Evolutionary conservation across 805 yeast species (phyloP), one percentile per base, ranked within the genome.

Genomic region (Starmerella floris): DNA sequence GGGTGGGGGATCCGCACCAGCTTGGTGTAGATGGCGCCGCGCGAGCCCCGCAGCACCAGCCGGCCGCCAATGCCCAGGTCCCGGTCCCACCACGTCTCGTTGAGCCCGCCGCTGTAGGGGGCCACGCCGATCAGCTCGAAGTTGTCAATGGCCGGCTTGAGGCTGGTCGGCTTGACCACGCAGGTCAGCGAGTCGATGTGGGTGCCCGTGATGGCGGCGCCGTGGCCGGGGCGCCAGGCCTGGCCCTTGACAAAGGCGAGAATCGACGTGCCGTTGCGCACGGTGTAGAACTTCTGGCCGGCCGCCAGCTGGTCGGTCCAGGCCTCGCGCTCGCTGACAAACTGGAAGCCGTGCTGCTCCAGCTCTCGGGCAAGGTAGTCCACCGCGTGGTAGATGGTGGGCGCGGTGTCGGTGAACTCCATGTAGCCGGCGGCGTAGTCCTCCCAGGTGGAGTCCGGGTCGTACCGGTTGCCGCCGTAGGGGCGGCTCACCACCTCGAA

Each of bases 61-160:
- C 83, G 68, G 36, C 95, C 95, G 39, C 85, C 94, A 48, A 83
- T 60, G 36, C 93, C 91, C 46, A 83, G 69, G 59, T 83, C 95
- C 58, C 94, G 72, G 60, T 83, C 94, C 57, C 56, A 53, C 70
- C 82, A 75, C 85, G 93, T 79, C 33, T 73, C 61, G 25, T 67
- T 64, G 31, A 57, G 41, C 8, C 49, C 62, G 50, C 91, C 91
- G 19, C 83, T 75, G 58, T 83, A 83, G 1, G 88, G 84, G 0
- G 94, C 88, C 31, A 81, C 83, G 5, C 93, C 95, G 25, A 83
- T 64, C 37, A 79, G 62, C 50, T 80, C 83, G 59, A 72, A 83
- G 25, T 93, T 93, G 44, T 80, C 85, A 15, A 77, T 73, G 9
- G 68, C 62, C 6, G 58, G 56, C 56, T 77, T 79, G 46, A 65